Evolutionary conservation across 352 stramenopile species (phyloP), one percentile per base, ranked within the genome.

Genomic region (Globisporangium barbulae): DNA sequence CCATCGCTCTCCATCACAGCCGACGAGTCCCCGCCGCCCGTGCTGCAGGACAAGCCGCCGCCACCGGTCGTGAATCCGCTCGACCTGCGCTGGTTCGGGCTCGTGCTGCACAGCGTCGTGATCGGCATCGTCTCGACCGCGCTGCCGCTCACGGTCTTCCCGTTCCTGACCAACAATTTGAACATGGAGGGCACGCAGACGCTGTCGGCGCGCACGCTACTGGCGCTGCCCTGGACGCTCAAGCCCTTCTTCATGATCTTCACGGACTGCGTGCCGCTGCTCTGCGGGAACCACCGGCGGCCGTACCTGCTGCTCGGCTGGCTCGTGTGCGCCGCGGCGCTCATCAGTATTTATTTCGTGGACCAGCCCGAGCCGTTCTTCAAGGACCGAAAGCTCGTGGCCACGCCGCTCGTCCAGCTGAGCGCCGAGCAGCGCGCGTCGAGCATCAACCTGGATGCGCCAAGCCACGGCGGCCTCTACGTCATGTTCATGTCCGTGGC

Each of bases 121-220:
- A 65, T 88, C 12, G 81, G 80, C 6, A 53, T 89, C 41, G 58
- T 91, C 28, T 88, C 71, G n/a, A 83, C 72, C 9, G 68, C 73
- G 21, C 66, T 90, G 31, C 78, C 79, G 39, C 65, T 84, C 44
- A 74, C 71, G 6, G 69, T 88, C 21, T 88, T 79, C 67, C 83
- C 83, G 8, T 89, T 89, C 55, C 73, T 91, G 44, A 86, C 69
- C 2, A 82, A 72, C 61, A 83, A 89, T 59, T 67, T 89, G 52
- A 86, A 88, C 59, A 88, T 89, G 77, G 74, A 90, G 75, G 77
- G 78, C 61, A 85, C 78, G 15, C 77, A 88, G 64, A 79, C 77
- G 6, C 53, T 84, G 30, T 88, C 79, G 52, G 76, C 78, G 7
- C 74, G 74, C 19, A 71, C 72, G 50, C 53, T 90, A 54, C 57